phyloP scores from a whole-genome alignment of 495 filamentous ascomycete genomes.

The Haplographium delicatum region DNA sequence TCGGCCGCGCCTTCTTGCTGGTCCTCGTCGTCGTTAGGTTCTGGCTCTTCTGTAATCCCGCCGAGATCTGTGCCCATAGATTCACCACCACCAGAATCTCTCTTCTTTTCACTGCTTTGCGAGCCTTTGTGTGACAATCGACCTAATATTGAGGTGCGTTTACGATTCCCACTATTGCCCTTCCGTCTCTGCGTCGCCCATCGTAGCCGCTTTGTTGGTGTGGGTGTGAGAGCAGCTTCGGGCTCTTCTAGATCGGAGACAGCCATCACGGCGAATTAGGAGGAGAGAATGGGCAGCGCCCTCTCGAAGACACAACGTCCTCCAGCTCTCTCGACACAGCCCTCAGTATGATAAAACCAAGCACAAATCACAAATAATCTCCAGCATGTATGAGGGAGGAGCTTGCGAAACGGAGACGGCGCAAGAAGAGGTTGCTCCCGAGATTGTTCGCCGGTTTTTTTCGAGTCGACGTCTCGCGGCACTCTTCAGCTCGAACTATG shows the following conservation, averaged over 20 bases:
- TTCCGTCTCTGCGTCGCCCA: constrained; percentile 88
- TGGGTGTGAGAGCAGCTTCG: constrained; percentile 27
- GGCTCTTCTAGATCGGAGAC: constrained; percentile 22
- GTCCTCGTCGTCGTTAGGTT: constrained; percentile 33
- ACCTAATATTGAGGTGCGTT: constrained; percentile 79
- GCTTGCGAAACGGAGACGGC: neutral
- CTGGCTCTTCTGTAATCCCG: constrained; percentile 37
- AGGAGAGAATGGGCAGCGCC: constrained; percentile 13
- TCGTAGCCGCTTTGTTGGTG: constrained; percentile 52
- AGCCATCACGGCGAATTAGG: constrained; percentile 15
- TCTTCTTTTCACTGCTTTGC: constrained; percentile 61
- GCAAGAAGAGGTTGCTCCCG: neutral
- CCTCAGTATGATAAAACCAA: constrained; percentile 1
- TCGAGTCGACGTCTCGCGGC: no score
- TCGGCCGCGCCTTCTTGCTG: constrained; percentile 30
- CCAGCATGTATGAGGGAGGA: neutral
- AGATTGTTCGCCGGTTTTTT: no score
- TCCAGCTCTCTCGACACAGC: constrained; percentile 14
- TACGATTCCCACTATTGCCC: constrained; percentile 65
- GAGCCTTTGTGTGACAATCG: constrained; percentile 60
- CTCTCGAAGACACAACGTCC: constrained; percentile 15
- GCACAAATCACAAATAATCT: neutral
- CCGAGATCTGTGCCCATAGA: constrained; percentile 33
- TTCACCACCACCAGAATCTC: constrained; percentile 47
- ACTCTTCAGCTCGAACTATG: no score